These are phyloP conservation scores for Dittrichia graveolens DNA, from an alignment of 129 eudicot species.

Conservation along the genomic window DNA sequence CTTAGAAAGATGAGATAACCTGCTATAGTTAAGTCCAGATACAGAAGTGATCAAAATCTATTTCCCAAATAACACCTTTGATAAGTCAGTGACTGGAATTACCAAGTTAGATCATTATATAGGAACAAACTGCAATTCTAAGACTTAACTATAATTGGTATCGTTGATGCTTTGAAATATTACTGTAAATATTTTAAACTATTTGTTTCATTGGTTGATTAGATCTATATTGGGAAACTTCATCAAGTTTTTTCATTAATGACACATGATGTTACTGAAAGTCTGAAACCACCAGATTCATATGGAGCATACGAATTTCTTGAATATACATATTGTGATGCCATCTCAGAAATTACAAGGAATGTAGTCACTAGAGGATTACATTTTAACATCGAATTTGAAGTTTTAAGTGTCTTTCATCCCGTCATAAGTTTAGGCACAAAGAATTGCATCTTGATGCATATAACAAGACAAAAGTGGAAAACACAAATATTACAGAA, in stretches of 20 bases:
- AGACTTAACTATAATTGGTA: background rate
- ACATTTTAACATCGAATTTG: too few relatives aligned
- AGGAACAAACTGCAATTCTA: background rate
- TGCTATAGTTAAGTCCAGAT: background rate
- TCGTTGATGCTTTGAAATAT: background rate
- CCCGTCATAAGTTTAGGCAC: too few relatives aligned
- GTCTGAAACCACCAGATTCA: background rate
- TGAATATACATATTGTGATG: background rate
- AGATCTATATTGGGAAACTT: slow-evolving; percentile 10
- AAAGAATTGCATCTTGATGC: too few relatives aligned
- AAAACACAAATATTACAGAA: too few relatives aligned
- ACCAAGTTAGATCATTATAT: background rate
- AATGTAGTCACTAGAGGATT: too few relatives aligned
- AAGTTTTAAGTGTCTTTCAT: too few relatives aligned
- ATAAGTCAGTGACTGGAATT: background rate
- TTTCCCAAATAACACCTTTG: background rate
- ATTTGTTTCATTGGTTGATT: background rate
- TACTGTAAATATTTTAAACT: background rate
- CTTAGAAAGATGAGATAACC: slow-evolving; percentile 4
- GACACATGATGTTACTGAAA: background rate
- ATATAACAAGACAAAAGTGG: too few relatives aligned
- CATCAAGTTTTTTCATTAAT: background rate
- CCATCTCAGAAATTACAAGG: too few relatives aligned
- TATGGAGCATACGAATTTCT: background rate
- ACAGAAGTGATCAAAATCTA: slow-evolving; percentile 2